Conservation (phyloP, 352 stramenopile genomes). For the Globisporangium splendens region DNA sequence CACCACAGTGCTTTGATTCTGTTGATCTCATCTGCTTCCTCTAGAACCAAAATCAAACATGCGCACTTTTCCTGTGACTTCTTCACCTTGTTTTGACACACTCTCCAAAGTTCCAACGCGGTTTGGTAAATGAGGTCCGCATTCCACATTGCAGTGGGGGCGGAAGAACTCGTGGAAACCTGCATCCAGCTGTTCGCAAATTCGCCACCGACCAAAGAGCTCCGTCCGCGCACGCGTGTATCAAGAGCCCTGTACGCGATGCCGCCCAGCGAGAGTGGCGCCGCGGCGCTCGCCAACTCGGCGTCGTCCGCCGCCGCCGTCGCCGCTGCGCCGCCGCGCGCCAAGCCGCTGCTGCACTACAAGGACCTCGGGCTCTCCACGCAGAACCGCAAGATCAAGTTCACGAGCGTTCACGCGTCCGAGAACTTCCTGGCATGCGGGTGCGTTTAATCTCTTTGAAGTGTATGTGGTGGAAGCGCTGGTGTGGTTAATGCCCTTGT, state of each 20-base stretch:
- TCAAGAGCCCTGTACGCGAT: neutral
- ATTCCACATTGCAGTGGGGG: too few species aligned
- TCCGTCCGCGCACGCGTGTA: too few species aligned
- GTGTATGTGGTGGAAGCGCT: neutral
- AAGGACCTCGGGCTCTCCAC: conserved; percentile 55
- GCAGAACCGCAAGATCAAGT: conserved; percentile 63
- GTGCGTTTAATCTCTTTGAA: conserved; percentile 5
- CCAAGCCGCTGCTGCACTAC: conserved; percentile 65
- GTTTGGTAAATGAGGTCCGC: too few species aligned
- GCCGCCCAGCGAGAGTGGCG: conserved; percentile 11
- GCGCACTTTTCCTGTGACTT: too few species aligned
- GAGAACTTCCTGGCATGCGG: conserved; percentile 85
- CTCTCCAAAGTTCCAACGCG: too few species aligned
- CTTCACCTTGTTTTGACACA: too few species aligned
- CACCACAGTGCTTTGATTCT: too few species aligned
- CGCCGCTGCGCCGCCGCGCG: conserved; percentile 31
- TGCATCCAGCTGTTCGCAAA: too few species aligned
- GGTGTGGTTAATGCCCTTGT: neutral
- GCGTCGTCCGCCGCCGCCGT: neutral
- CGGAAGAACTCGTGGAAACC: too few species aligned
- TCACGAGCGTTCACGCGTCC: conserved; percentile 81
- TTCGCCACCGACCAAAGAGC: too few species aligned
- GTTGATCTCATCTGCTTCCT: too few species aligned
- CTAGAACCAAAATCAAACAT: too few species aligned
- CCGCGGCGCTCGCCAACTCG: conserved; percentile 8